Conservation (phyloP, 331 rosid genomes). For the Prunus yedoensis region DNA sequence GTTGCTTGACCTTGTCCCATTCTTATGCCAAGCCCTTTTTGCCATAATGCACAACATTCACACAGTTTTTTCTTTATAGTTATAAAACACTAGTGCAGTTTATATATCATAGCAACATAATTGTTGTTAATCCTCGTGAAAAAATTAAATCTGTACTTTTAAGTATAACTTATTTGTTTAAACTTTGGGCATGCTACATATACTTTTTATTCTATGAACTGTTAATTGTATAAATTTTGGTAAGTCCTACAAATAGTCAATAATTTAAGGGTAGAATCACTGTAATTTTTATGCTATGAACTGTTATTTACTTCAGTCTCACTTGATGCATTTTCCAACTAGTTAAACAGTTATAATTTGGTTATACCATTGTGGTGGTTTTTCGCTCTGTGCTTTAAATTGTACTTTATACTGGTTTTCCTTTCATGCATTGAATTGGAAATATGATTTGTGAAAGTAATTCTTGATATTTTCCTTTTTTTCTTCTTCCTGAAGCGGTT, state of each 20-base stretch:
- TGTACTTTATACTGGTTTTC: neutral
- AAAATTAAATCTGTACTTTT: neutral
- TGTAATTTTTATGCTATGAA: neutral
- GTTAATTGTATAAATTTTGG: neutral
- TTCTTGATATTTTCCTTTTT: slow-evolving; percentile 1
- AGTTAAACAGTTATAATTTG: neutral
- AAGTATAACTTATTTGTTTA: neutral
- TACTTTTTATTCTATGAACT: neutral
- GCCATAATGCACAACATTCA: neutral
- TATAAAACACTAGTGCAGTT: neutral
- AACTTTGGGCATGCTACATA: neutral
- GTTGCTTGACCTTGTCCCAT: neutral
- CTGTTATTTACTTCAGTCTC: neutral
- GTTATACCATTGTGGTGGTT: neutral
- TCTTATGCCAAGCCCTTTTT: neutral
- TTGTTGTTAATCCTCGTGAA: neutral
- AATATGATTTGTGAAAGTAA: slow-evolving; percentile 4
- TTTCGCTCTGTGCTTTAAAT: neutral
- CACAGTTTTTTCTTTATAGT: neutral
- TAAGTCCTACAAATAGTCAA: neutral
- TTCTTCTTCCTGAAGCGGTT: slow-evolving; percentile 53
- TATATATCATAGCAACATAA: neutral
- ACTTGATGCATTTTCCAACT: neutral
- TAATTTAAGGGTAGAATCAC: neutral
- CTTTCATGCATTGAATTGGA: neutral